Conservation (phyloP, 331 rosid species). For the Rhamnella rubrinervis region DNA sequence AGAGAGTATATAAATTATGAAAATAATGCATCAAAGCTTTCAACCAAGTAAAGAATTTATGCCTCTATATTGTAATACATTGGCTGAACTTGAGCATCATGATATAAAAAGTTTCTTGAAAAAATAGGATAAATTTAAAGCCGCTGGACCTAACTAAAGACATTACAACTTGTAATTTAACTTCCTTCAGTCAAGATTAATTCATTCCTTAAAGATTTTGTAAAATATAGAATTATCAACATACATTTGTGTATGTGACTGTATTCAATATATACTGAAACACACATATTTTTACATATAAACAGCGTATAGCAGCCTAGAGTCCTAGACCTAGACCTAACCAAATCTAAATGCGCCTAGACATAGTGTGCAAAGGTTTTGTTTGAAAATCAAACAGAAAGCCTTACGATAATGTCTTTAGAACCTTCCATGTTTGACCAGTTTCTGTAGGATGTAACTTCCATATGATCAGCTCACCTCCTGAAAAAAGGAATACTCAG, state of each 20-base stretch:
- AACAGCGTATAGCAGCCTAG: no score
- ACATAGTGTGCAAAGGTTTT: conserved; percentile 2
- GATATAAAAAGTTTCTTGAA: background rate
- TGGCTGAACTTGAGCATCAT: background rate
- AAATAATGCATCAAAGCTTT: background rate
- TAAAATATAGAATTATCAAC: background rate
- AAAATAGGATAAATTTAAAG: background rate
- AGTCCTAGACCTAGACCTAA: background rate
- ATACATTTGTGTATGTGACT: no score
- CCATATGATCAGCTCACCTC: conserved; percentile 83
- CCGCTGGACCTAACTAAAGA: background rate
- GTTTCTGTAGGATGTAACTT: conserved; percentile 57
- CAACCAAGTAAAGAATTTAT: background rate
- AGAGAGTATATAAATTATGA: conserved; percentile 16
- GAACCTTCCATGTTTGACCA: conserved; percentile 80
- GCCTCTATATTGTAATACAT: background rate
- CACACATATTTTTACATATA: no score
- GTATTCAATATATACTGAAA: no score
- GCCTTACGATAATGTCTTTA: conserved; percentile 67
- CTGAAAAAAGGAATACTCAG: conserved; percentile 31
- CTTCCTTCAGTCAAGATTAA: background rate
- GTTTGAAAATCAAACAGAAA: conserved; percentile 8
- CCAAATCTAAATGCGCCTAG: background rate
- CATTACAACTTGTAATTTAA: background rate
- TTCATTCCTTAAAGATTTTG: background rate